Evolutionary conservation across 1,284 basidiomycete genomes (phyloP).

Genomic region (Leccinum ponderosum): DNA sequence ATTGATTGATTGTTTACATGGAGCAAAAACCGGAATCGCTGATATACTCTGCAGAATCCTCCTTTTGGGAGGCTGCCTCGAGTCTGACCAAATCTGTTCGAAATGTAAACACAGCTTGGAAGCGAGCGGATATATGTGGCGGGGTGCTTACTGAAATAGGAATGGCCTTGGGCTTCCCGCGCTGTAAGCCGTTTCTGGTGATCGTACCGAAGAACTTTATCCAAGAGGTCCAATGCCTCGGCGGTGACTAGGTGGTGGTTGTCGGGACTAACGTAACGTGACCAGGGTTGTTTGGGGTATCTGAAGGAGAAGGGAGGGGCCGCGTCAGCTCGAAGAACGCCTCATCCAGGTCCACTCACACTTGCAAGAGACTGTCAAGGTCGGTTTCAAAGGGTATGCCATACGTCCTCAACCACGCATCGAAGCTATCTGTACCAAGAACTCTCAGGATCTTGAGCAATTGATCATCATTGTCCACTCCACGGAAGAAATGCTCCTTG

Average conservation of each 20-base stretch:
- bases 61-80: constrained; percentile 49
- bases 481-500: constrained; percentile 90
- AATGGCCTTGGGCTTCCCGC: constrained; percentile 71
- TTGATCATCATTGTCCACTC: constrained; percentile 89
- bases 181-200: constrained; percentile 85
- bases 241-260: constrained; percentile 74
- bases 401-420: constrained; percentile 70
- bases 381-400: constrained; percentile 77
- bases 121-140: constrained; percentile 20
- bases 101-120: constrained; percentile 13
- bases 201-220: constrained; percentile 83
- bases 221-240: constrained; percentile 80
- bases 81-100: constrained; percentile 51
- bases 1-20: constrained; percentile 34
- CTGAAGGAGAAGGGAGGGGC: constrained; percentile 32
- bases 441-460: constrained; percentile 86
- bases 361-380: constrained; percentile 63
- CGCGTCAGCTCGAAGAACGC: constrained; percentile 3
- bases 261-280: constrained; percentile 67
- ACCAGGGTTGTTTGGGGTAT: constrained; percentile 79
- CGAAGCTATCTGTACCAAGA: constrained; percentile 84
- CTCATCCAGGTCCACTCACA: constrained; percentile 37
- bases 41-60: constrained; percentile 51
- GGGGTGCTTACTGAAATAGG: constrained; percentile 72
- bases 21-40: constrained; percentile 63